phyloP scores from a whole-genome alignment of 257 asterid genomes.

The Fraxinus anomala region DNA sequence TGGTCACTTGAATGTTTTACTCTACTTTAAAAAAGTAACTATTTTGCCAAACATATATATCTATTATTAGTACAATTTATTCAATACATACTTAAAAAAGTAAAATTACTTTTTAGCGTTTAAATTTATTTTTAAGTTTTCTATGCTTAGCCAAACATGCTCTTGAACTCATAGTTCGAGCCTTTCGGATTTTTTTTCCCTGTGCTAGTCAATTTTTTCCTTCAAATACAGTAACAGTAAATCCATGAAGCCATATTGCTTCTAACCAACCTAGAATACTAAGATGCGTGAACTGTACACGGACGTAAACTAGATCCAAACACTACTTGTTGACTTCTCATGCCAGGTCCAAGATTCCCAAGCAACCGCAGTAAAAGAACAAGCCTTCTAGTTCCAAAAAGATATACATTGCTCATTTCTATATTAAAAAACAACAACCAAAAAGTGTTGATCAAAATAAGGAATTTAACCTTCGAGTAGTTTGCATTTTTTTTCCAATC shows the following conservation, averaged over 20 bases:
- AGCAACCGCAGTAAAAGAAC: not conserved
- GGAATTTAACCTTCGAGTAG: not conserved
- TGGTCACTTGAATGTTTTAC: not conserved
- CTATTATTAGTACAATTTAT: not conserved
- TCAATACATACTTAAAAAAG: not conserved
- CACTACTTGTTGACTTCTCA: not conserved
- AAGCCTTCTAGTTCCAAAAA: not conserved
- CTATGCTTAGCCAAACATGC: not conserved
- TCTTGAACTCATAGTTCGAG: not conserved
- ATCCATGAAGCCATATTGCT: slow-evolving; percentile 8
- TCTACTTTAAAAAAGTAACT: not conserved
- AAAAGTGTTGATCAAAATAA: not conserved
- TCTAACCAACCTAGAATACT: slow-evolving; percentile 4
- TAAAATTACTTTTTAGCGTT: not conserved
- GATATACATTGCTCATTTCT: not conserved
- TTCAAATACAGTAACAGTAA: not conserved
- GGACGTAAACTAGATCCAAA: not conserved
- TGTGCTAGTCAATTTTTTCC: not conserved
- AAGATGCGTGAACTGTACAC: slow-evolving; percentile 7
- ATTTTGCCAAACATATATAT: not conserved
- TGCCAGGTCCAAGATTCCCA: slow-evolving; percentile 19
- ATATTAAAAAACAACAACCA: slow-evolving; percentile 13
- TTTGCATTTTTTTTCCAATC: not conserved
- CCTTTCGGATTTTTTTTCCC: not conserved
- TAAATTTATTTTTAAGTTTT: not conserved